Evolutionary conservation across 306 rosid species (phyloP), one percentile per base, ranked within the genome.

Genomic region (Luffa acutangula): DNA sequence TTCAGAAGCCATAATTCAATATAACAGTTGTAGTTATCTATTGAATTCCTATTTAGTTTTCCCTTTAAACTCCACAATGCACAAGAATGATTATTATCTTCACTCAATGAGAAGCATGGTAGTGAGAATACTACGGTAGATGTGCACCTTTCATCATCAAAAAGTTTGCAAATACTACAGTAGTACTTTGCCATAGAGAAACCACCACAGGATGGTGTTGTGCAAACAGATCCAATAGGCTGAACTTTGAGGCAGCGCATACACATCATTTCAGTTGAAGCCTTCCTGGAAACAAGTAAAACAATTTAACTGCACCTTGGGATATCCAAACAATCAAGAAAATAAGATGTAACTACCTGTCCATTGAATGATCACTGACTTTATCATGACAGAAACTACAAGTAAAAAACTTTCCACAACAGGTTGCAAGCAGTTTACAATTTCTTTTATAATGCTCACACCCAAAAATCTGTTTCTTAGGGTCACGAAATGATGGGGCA

Each of bases 371-470:
- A 82, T 95, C 97, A 82, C 96, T 95, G 79, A 92, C 97, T 88
- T 93, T 95, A 85, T 95, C 97, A 83, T 95, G 99, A 86, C 97
- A 95, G 93, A 90, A 95, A 81, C 97, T 88, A 86, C 99, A 95
- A 43, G 99, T 81, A 87, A 90, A 93, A 77, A 95, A 85, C 88
- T 91, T 91, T 82, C 94, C 94, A 86, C 99, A 95, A 83, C 99
- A 95, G 78, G 93, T 91, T 87, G 99, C 97, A 65, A 85, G 96
- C 72, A 95, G 91, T 82, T 95, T 95, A 88, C 99, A 95, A 85
- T 93, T 95, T 87, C 99, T 89, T 91, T 95, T 93, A 84, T 95
- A 95, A 83, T 95, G 99, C 85, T 95, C 99, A 82, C 99, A 95
- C 45, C 99, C 99, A 77, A 88, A 93, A 75, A 81, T 83, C 66